phyloP scores from a whole-genome alignment of 768 basidiomycete species.

The Rhizopogon vinicolor region DNA sequence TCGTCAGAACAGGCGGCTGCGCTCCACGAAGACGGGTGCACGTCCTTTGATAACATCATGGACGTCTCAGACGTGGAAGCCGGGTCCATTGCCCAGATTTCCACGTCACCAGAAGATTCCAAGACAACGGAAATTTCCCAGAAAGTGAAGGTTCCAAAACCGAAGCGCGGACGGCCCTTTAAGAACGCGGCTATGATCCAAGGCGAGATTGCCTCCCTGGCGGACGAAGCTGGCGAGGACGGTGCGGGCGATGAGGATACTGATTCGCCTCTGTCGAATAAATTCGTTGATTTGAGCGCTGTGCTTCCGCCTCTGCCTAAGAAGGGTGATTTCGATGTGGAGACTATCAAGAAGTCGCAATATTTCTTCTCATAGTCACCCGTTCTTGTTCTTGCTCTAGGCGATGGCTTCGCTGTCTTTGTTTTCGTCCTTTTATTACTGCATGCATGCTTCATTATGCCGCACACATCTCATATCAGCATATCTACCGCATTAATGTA shows the following conservation, averaged over 20 bases:
- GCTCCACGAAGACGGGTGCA: constrained; percentile 10
- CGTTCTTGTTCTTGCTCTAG: neutral
- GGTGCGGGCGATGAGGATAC: constrained; percentile 10
- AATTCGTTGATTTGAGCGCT: constrained; percentile 72
- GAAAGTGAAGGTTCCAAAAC: constrained; percentile 13
- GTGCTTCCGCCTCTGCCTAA: constrained; percentile 77
- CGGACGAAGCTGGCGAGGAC: constrained; percentile 19
- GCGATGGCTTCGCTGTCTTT: neutral
- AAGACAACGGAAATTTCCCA: neutral
- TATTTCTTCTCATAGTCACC: constrained; percentile 89
- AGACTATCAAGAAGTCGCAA: constrained; percentile 69
- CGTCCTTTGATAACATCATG: constrained; percentile 29
- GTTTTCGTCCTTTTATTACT: neutral
- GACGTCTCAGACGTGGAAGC: constrained; percentile 33
- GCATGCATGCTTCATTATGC: neutral
- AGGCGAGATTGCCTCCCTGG: constrained; percentile 12
- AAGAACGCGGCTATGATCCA: constrained; percentile 1
- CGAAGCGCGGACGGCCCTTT: constrained; percentile 7
- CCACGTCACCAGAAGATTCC: neutral
- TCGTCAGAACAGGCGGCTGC: constrained; percentile 35
- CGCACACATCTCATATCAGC: neutral
- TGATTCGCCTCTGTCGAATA: constrained; percentile 32
- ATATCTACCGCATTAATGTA: neutral
- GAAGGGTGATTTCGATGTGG: constrained; percentile 85
- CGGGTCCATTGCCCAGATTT: constrained; percentile 22